Evolutionary conservation across 2,329 filamentous ascomycete genomes (phyloP).

Genomic region (Arthrocladium fulminans): DNA sequence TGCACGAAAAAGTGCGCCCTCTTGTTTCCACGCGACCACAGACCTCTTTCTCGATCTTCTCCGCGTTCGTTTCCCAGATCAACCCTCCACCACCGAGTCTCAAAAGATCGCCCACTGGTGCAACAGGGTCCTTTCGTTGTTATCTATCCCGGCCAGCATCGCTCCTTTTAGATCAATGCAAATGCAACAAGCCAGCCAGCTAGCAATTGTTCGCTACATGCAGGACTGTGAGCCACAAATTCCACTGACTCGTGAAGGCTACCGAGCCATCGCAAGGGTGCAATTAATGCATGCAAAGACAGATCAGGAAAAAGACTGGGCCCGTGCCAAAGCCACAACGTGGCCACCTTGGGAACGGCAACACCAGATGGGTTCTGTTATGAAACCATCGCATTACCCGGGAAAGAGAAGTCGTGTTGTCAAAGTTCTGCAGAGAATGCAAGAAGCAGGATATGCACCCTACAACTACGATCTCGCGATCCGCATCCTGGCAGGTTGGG

Average conservation of each 20-base stretch:
- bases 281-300: constrained; percentile 53
- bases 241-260: constrained; percentile 49
- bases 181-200: constrained; percentile 49
- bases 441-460: constrained; percentile 49
- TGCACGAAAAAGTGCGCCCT: constrained; percentile 43
- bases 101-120: constrained; percentile 25
- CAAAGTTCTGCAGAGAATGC: constrained; percentile 47
- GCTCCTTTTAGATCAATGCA: constrained; percentile 41
- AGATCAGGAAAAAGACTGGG: constrained; percentile 47
- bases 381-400: constrained; percentile 37
- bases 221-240: constrained; percentile 45
- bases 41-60: constrained; percentile 24
- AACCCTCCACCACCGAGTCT: constrained; percentile 7
- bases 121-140: constrained; percentile 41
- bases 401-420: constrained; percentile 51
- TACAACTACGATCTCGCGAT: constrained; percentile 46
- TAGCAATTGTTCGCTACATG: constrained; percentile 51
- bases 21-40: constrained; percentile 34
- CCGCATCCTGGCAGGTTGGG: constrained; percentile 51
- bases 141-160: constrained; percentile 41
- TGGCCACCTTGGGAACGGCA: constrained; percentile 58
- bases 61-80: constrained; percentile 11
- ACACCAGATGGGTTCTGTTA: constrained; percentile 47
- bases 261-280: constrained; percentile 46
- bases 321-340: constrained; percentile 48